Base-by-base conservation (phyloP, 345 rosid species). In the Pseudoturritis turrita region DNA sequence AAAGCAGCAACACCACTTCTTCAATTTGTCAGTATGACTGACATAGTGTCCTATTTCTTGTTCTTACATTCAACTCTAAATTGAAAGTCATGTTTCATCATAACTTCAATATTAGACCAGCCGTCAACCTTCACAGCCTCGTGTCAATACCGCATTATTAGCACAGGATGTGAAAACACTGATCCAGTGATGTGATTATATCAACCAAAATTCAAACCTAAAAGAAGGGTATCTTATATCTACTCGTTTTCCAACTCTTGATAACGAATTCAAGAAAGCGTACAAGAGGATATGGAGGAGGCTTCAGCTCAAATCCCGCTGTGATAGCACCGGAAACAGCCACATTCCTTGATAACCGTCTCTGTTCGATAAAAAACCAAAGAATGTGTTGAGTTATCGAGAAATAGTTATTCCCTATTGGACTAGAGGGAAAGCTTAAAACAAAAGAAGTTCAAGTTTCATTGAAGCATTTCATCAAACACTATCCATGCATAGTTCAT, bases 281-380 rank as follows among this genome's bases (percentile, higher is more conserved):
- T 84, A 93, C 98, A 85, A 88, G 71, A n/a, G 93, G 74, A 83
- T 88, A 94, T 25, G 97, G 96, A 74, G 96, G 97, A 14, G 91
- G 85, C 81, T 91, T 88, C 26, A 94, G 86, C 71, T 91, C 97
- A 62, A 87, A 78, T 37, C 65, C 83, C 1, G 96, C 88, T 10
- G 80, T 75, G 47, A 89, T 54, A 53, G 52, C 77, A 63, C 65
- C 63, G 1, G 78, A 63, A 65, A 74, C 78, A 72, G 75, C 67
- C 23, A 56, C 62, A 40, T 68, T 82, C 64, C 78, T 80, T 14
- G 71, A 44, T 33, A 75, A 73, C 36, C 59, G 78, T 76, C 88
- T 77, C 92, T 85, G 89, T 58, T 29, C 41, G 62, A 78, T 33
- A 10, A 9, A 1, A 13, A 14, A 62, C 1, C 17, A 35, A 58